Evolutionary conservation across 352 stramenopile genomes (phyloP), one percentile per base, ranked within the genome.

Genomic region (Pythium brassicae): DNA sequence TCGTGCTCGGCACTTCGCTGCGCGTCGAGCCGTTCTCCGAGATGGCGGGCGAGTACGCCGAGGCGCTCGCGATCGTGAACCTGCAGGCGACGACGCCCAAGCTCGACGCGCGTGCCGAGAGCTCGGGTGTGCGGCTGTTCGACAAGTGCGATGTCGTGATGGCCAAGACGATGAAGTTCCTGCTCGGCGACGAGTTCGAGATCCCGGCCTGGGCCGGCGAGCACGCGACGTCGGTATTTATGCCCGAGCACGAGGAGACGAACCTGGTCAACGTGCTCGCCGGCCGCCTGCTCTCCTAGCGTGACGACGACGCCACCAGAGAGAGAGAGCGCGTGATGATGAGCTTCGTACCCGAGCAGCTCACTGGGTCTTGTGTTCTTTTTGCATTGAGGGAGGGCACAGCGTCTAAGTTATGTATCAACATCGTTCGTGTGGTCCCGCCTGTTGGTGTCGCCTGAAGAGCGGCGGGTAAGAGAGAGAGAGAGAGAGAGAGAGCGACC

Each of bases 211-310:
- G 83, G 83, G 57, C 55, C 10, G 83, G 83, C 5, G 48, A 78
- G 35, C 83, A 93, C 55, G 54, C 79, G 15, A 72, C 66, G 8
- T 72, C 63, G 6, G 67, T 87, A 25, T 91, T 91, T 73, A 65
- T 79, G 19, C 81, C 78, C 6, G 83, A 91, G 56, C 71, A 89
- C 48, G 80, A 89, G 65, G 81, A 84, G 25, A 72, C 71, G 57
- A 86, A 77, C 59, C 71, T 93, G 34, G 77, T 91, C 20, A 91
- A 93, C 57, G 80, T 93, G 9, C 69, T 93, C 3, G 81, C 78
- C n/a, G 83, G 83, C 0, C 61, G 74, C 1, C 50, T 87, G 22
- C 39, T 82, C 15, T 68, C 75, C 20, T 87, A 51, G 27, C 29
- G 29, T 10, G 10, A n/a, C n/a, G n/a, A n/a, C n/a, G n/a, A n/a